Conservation (phyloP, 306 rosid genomes). For the Quercus agrifolia region DNA sequence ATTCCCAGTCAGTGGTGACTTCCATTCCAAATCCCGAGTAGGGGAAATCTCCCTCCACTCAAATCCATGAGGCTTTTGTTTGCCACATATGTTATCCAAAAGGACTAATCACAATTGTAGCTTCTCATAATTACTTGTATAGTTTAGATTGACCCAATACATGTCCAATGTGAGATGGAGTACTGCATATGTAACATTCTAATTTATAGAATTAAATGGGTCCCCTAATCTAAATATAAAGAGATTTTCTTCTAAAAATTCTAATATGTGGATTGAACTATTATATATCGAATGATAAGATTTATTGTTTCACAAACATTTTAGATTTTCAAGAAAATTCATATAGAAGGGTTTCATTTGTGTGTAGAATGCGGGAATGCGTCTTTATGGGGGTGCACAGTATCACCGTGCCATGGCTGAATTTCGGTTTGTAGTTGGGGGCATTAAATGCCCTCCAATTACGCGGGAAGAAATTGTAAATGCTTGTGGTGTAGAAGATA, state of each 20-base stretch:
- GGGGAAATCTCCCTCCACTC: too few species aligned
- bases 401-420: constrained; percentile 99
- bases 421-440: constrained; percentile 96
- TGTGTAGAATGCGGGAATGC: constrained; percentile 95
- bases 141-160: too few species aligned
- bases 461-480: constrained; percentile 94
- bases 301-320: neutral
- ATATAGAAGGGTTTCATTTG: constrained; percentile 7
- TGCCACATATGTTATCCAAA: too few species aligned
- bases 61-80: too few species aligned
- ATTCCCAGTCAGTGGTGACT: too few species aligned
- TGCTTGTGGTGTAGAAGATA: constrained; percentile 98
- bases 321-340: constrained; percentile 13
- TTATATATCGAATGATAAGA: neutral
- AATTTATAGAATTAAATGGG: neutral
- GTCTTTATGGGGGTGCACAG: constrained; percentile 98
- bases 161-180: too few species aligned
- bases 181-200: neutral
- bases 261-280: neutral
- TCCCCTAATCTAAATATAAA: neutral
- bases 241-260: neutral
- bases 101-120: too few species aligned
- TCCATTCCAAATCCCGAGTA: too few species aligned
- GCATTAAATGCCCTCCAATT: constrained; percentile 95
- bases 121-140: too few species aligned